Base-by-base conservation (phyloP, 495 filamentous ascomycete genomes). In the Daldinia vernicosa region DNA sequence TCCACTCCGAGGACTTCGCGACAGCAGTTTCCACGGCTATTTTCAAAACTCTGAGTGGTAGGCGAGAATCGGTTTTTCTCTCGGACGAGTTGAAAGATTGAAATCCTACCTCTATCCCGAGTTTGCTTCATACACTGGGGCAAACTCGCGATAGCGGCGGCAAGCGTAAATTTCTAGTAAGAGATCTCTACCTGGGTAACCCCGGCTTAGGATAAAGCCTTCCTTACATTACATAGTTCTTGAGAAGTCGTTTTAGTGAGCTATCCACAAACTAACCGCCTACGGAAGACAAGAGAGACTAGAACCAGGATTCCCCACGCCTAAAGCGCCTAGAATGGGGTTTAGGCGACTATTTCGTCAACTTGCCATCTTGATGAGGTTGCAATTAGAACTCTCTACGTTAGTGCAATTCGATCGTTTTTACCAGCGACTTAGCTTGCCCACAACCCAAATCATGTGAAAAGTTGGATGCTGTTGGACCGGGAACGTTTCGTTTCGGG, bases 1-100 rank as follows among this genome's bases (percentile, higher is more conserved):
- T 93, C 59, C 81, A 89, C 27, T 83, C 80, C 11, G 59, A 50
- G 9, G 79, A 77, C 7, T 74, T 90, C 52, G 86, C 83, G 22
- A 71, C 45, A 7, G 64, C 56, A 11, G 74, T 90, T n/a, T 79
- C 70, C 59, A 63, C 61, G 4, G 74, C 74, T 26, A 78, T 88
- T 17, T 81, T 82, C 3, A 57, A 62, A n/a, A 84, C 75, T 27
- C 66, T 89, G 45, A 74, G 77, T 0, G 79, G 77, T n/a, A 77
- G 86, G 63, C 76, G 84, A 35, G 74, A 80, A 17, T 45, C 69
- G 37, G 52, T 80, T 50, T 83, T 76, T 75, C 59, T 80, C 80
- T 15, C n/a, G 35, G 11, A 19, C 19, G 26, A 37, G 28, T 57
- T 24, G 19, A 47, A 15, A 47, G 43, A 47, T 47, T 47, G 22